A percentile compares a stretch with the other conserved stretches of the same genome.
These are phyloP conservation scores for Trematosphaeria pertusa DNA, from an alignment of 2,329 filamentous ascomycete genomes.

Conservation along the genomic window DNA sequence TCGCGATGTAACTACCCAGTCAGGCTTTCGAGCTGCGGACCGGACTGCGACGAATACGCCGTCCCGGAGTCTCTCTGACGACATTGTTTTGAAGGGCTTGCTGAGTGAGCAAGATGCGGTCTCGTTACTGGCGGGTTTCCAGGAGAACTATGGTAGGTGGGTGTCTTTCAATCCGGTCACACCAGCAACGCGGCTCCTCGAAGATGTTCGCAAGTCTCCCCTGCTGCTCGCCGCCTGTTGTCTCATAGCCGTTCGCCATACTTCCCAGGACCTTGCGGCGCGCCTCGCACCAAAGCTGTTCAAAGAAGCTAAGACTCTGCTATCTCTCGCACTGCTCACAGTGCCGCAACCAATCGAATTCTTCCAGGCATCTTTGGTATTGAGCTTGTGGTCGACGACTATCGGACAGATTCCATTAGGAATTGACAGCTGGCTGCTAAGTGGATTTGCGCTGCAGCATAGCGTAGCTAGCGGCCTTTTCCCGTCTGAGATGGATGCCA, in stretches of 20 bases:
- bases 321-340: conserved; percentile 41
- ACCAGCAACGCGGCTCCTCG: conserved; percentile 35
- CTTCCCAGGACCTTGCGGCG: conserved; percentile 46
- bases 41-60: conserved; percentile 14
- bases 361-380: conserved; percentile 53
- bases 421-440: conserved; percentile 56
- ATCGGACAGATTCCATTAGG: conserved; percentile 54
- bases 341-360: conserved; percentile 52
- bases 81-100: conserved; percentile 35
- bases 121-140: conserved; percentile 41
- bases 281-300: conserved; percentile 48
- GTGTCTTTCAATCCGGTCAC: conserved; percentile 44
- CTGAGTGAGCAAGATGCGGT: conserved; percentile 26
- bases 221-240: conserved; percentile 50
- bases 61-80: conserved; percentile 16
- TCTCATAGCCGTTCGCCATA: conserved; percentile 53
- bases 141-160: conserved; percentile 54
- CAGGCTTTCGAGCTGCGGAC: conserved; percentile 16
- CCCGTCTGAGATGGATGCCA: conserved; percentile 12
- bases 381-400: conserved; percentile 56
- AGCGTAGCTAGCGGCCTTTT: conserved; percentile 49
- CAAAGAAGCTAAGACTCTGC: conserved; percentile 40
- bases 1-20: conserved; percentile 23
- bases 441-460: conserved; percentile 54
- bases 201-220: conserved; percentile 46